Base-by-base conservation (phyloP, 176 grass and related monocot genomes). In the Ananas comosus region DNA sequence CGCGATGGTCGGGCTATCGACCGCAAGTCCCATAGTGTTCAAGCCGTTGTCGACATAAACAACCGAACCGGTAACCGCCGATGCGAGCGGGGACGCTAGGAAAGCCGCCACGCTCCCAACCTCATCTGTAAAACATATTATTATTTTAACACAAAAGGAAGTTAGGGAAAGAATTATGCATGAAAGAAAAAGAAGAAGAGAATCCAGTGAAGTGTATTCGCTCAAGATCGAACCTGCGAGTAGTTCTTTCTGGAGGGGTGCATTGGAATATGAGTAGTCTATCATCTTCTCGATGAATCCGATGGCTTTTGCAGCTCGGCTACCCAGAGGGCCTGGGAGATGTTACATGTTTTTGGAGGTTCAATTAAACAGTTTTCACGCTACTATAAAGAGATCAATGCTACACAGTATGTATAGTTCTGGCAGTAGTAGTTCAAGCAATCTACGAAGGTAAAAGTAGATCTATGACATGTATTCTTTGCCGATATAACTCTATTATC, bases 241-340 rank as follows among this genome's bases (percentile, higher is more conserved):
- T 47, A 96, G 74, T 48, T 96, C 91, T 82, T 96, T 96, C 77
- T 88, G 87, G 76, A 96, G 52, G 2, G 91, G 91, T 48, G 87
- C 91, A 17, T 96, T 96, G 3, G 74, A 42, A 6, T 83, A 96
- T 0, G 91, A 96, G 72, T 96, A 96, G 12, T 91, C 85, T 4
- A 96, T 91, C 74, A 96, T 96, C 80, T 88, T 96, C 50, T 96
- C 88, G 0, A 88, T 96, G 82, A 96, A 96, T 4, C 91, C 91
- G 14, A 96, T 91, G 51, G 91, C 91, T 73, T 91, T 96, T 16
- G 91, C 91, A 58, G 87, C 91, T 65, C 87, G 80, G 65, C 87
- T 96, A 73, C 91, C 91, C 70, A 91, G n/a, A 53, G 91, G 91
- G 54, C 91, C 91, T 96, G 76, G 49, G 23, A 42, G 29, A 33